These are phyloP conservation scores for Colletotrichum acutatum DNA, from an alignment of 2,329 filamentous ascomycete genomes.

Conservation along the genomic window DNA sequence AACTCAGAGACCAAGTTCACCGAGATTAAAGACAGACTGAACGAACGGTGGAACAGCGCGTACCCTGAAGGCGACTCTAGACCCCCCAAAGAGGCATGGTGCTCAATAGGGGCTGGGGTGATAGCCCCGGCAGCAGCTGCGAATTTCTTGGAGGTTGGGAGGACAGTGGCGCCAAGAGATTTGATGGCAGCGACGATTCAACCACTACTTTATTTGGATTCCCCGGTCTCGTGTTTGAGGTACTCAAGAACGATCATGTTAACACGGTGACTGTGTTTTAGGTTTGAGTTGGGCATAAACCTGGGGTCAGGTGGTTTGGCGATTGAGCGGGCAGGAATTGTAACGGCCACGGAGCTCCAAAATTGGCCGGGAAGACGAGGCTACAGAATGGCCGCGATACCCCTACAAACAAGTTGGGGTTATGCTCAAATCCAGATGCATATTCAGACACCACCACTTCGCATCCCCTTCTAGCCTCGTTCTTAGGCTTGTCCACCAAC, in stretches of 20 bases:
- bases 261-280: slow-evolving; percentile 91
- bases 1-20: slow-evolving; percentile 83
- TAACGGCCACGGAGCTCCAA: background rate
- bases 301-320: slow-evolving; percentile 18
- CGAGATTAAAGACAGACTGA: slow-evolving; percentile 76
- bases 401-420: slow-evolving; percentile 24
- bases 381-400: slow-evolving; percentile 27
- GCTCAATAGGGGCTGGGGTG: slow-evolving; percentile 89
- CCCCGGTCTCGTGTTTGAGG: slow-evolving; percentile 93
- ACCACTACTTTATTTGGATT: slow-evolving; percentile 92
- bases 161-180: slow-evolving; percentile 70
- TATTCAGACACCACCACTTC: slow-evolving; percentile 20
- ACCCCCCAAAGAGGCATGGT: slow-evolving; percentile 80
- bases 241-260: slow-evolving; percentile 90
- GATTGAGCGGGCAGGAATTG: background rate
- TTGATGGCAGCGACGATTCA: slow-evolving; percentile 66
- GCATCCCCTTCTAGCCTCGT: slow-evolving; percentile 13
- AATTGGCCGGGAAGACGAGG: slow-evolving; percentile 19
- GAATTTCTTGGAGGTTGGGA: slow-evolving; percentile 90
- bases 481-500: slow-evolving; percentile 14
- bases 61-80: slow-evolving; percentile 67
- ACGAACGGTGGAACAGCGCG: slow-evolving; percentile 74
- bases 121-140: slow-evolving; percentile 89
- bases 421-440: slow-evolving; percentile 30
- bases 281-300: slow-evolving; percentile 28